Conservation (phyloP, 1,284 basidiomycete species). For the Cryptococcus sp. region DNA sequence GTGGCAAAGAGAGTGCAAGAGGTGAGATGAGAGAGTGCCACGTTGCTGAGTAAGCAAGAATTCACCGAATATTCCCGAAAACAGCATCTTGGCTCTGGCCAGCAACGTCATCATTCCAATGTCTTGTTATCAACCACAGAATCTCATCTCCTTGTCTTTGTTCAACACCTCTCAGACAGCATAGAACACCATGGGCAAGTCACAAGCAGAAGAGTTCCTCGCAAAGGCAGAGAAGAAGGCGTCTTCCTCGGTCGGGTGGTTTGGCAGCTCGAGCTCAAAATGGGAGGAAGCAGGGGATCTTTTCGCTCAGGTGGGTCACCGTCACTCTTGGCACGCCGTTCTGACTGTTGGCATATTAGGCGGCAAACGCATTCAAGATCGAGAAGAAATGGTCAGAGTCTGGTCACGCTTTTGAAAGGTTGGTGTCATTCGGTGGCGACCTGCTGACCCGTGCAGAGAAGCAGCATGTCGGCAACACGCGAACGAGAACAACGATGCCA, state of each 20-base stretch:
- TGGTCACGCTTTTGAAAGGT: conserved; percentile 78
- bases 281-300: conserved; percentile 93
- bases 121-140: neutral
- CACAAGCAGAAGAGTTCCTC: conserved; percentile 59
- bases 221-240: conserved; percentile 92
- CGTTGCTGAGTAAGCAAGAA: conserved; percentile 21
- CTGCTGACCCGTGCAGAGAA: conserved; percentile 56
- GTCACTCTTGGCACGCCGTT: neutral
- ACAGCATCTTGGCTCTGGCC: neutral
- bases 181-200: conserved; percentile 36
- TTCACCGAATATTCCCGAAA: conserved; percentile 31
- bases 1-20: conserved; percentile 1
- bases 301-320: conserved; percentile 56
- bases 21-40: conserved; percentile 9
- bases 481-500: conserved; percentile 85
- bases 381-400: conserved; percentile 89
- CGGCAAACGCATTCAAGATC: conserved; percentile 93
- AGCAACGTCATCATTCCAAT: neutral
- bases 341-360: conserved; percentile 60
- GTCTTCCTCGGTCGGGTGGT: conserved; percentile 76
- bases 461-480: conserved; percentile 86
- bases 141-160: neutral
- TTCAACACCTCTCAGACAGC: neutral
- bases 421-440: neutral
- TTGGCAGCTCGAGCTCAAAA: conserved; percentile 74